Conservation (phyloP, 2,329 filamentous ascomycete species). For the Madurella mycetomatis region DNA sequence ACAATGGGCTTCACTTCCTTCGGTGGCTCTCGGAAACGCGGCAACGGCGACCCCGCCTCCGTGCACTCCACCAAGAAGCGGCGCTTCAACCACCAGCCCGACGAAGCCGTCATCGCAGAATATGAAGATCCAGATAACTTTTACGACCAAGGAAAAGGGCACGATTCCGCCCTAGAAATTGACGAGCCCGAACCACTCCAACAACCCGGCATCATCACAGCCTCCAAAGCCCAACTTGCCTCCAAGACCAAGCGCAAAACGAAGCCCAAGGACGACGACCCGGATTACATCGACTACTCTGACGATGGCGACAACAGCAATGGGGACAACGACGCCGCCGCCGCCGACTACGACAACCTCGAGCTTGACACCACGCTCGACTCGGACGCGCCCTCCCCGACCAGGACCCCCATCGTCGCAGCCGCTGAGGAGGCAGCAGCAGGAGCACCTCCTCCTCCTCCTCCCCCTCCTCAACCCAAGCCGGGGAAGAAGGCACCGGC, state of each 20-base stretch:
- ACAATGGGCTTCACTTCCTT: conserved; percentile 73
- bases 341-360: conserved; percentile 9
- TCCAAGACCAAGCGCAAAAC: conserved; percentile 21
- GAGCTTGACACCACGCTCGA: conserved; percentile 1
- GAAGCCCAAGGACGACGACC: conserved; percentile 17
- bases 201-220: neutral
- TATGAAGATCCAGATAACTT: neutral
- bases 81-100: conserved; percentile 56
- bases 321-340: conserved; percentile 21
- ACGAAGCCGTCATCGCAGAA: conserved; percentile 42
- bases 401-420: neutral
- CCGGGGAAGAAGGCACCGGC: too few relatives aligned
- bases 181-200: neutral
- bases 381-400: neutral
- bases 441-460: neutral
- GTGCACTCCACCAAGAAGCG: conserved; percentile 57
- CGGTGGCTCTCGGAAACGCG: conserved; percentile 35
- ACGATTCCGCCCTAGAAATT: neutral
- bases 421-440: neutral
- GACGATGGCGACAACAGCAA: conserved; percentile 12
- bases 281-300: conserved; percentile 36
- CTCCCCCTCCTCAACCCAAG: neutral
- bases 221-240: conserved; percentile 13
- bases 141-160: neutral
- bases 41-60: conserved; percentile 29